phyloP scores from a whole-genome alignment of 1,284 basidiomycete species.

The Cryptococcus sp. region DNA sequence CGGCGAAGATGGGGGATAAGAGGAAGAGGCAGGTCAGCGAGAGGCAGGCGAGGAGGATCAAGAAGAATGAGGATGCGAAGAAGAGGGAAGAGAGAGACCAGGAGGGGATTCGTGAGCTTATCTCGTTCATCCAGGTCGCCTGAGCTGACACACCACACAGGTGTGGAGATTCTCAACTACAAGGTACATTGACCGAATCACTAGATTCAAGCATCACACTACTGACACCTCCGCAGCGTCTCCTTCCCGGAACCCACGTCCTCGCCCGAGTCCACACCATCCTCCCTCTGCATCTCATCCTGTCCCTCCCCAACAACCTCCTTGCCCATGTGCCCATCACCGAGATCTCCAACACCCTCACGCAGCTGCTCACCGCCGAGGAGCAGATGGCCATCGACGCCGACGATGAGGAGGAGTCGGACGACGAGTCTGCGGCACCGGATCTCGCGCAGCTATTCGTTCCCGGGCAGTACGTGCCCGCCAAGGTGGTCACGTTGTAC shows the following conservation, averaged over 20 bases:
- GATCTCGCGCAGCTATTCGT: conserved; percentile 72
- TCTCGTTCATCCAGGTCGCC: no score
- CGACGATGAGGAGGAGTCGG: conserved; percentile 53
- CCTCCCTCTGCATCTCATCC: conserved; percentile 82
- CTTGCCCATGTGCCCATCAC: conserved; percentile 94
- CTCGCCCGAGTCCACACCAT: conserved; percentile 82
- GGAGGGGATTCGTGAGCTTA: conserved; percentile 41
- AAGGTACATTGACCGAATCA: conserved; percentile 58
- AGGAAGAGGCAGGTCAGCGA: conserved; percentile 32
- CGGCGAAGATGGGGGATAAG: conserved; percentile 40
- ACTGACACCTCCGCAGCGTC: conserved; percentile 56
- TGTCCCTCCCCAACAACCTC: conserved; percentile 93
- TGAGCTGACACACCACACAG: conserved; percentile 26
- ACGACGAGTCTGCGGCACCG: conserved; percentile 57
- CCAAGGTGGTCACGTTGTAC: conserved; percentile 59
- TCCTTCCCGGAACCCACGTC: conserved; percentile 78
- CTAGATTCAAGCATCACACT: neutral
- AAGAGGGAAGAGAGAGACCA: conserved; percentile 48
- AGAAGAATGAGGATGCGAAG: conserved; percentile 56
- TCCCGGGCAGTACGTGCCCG: conserved; percentile 81
- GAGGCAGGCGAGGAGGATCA: conserved; percentile 46
- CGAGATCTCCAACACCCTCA: conserved; percentile 82
- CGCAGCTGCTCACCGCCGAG: conserved; percentile 56
- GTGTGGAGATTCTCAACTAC: conserved; percentile 88
- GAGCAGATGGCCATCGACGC: conserved; percentile 51